Evolutionary conservation across 2,329 filamentous ascomycete species (phyloP).

Genomic region (Claviceps sorghi): DNA sequence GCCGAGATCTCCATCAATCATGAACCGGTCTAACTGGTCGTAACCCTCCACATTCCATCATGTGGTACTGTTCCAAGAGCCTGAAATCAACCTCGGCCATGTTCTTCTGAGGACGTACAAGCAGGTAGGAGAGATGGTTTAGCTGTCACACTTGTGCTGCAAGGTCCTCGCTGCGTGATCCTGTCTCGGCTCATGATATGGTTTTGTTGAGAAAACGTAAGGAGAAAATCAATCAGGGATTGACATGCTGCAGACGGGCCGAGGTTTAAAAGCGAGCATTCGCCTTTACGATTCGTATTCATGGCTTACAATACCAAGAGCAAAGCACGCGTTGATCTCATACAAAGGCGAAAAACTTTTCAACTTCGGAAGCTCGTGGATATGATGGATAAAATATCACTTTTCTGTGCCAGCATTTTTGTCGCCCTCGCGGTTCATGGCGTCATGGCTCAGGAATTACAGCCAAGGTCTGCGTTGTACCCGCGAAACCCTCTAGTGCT

Average conservation of each 20-base stretch:
- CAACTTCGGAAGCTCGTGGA: neutral
- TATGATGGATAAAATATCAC: neutral
- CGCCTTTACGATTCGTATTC: neutral
- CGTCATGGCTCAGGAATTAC: conserved; percentile 1
- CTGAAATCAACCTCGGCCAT: neutral
- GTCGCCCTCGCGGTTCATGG: neutral
- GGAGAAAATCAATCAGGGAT: neutral
- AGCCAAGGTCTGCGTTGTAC: neutral
- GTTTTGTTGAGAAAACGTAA: neutral
- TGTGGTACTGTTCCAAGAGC: neutral
- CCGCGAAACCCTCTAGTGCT: conserved; percentile 1
- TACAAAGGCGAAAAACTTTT: neutral
- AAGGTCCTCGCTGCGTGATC: neutral
- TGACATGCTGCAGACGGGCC: neutral
- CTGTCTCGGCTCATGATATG: neutral
- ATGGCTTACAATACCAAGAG: neutral
- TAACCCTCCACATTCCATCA: neutral
- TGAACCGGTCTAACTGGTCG: neutral
- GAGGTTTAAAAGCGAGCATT: neutral
- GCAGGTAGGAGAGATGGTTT: neutral
- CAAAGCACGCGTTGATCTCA: neutral
- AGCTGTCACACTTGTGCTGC: conserved; percentile 1
- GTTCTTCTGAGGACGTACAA: neutral
- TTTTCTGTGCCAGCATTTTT: neutral
- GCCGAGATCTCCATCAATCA: conserved; percentile 1